A percentile compares a stretch with the other conserved stretches of the same genome.
phyloP scores from a whole-genome alignment of 2,329 filamentous ascomycete species.

The Nigrospora sphaerica region DNA sequence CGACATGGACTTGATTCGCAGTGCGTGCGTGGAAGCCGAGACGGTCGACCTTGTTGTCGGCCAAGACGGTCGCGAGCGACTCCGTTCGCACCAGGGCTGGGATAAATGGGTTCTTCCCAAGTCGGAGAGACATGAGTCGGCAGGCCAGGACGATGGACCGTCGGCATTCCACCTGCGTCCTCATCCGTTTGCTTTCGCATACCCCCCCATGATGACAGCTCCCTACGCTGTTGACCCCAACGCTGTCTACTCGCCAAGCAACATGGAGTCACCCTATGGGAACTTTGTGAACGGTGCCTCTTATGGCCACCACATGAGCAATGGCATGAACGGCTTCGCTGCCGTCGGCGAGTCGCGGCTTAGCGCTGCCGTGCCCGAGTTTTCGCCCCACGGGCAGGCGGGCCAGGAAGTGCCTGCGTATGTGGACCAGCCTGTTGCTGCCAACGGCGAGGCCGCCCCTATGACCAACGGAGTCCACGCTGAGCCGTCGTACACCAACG shows the following conservation, averaged over 20 bases:
- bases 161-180: constrained; percentile 25
- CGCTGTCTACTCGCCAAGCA: constrained; percentile 20
- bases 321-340: constrained; percentile 16
- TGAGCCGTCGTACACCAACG: constrained; percentile 3
- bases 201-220: constrained; percentile 13
- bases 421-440: background rate
- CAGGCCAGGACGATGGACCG: constrained; percentile 62
- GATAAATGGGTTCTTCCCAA: constrained; percentile 69
- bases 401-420: background rate
- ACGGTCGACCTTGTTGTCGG: constrained; percentile 69
- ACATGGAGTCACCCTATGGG: constrained; percentile 19
- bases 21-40: constrained; percentile 65
- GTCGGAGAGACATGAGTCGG: constrained; percentile 63
- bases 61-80: constrained; percentile 69
- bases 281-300: constrained; percentile 22
- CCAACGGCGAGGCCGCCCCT: background rate
- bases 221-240: constrained; percentile 16
- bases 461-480: constrained; percentile 1
- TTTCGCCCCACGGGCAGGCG: constrained; percentile 34
- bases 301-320: constrained; percentile 20
- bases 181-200: constrained; percentile 12
- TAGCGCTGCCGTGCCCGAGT: constrained; percentile 58
- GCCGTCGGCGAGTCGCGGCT: constrained; percentile 39
- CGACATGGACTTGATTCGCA: constrained; percentile 66
- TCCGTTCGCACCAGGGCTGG: constrained; percentile 73